Evolutionary conservation across 148 eudicot species (phyloP), one percentile per base, ranked within the genome.

Genomic region (Fagopyrum homotropicum): DNA sequence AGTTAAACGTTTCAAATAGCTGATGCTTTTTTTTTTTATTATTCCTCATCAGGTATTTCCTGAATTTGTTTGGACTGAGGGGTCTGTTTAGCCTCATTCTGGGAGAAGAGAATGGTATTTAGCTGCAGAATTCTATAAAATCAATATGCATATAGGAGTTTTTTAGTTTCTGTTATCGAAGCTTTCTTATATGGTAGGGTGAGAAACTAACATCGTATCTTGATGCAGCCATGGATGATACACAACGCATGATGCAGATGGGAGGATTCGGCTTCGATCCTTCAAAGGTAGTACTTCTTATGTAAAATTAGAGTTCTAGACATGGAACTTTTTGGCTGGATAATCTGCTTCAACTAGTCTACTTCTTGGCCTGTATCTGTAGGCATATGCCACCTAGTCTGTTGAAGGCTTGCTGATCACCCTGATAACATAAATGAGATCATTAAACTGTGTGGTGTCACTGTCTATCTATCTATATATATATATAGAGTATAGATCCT

Each of bases 221-320:
- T 77, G 51, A 72, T 86, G 77, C 87, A 94, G 98, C 97, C 74
- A 90, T 84, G 82, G 98, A 94, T 84, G 98, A 91, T 79, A 91
- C 98, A n/a, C 98, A 94, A 69, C 88, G 86, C 30, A 94, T 94
- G 98, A 94, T 94, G 98, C 98, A 91, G 83, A 94, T 94, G 98
- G 82, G 99, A 77, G 98, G 99, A 75, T 92, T 95, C 84, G 99
- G 99, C 52, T 79, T 87, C 45, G 99, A 95, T 77, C 83, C 99
- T 44, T 72, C 90, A 70, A 92, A 86, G 97, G 99, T 89, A 70
- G 22, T 26, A 19, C 10, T 45, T 63, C 69, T 57, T 19, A 19
- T 57, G 11, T 57, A 8, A 22, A 17, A 17, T 17, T 57, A n/a
- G 30, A 19, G 2, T 19, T 57, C 19, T 3, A 22, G 8, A 9